Conservation (phyloP, 1,139 yeast species). For the Suhomyces choctaworum region DNA sequence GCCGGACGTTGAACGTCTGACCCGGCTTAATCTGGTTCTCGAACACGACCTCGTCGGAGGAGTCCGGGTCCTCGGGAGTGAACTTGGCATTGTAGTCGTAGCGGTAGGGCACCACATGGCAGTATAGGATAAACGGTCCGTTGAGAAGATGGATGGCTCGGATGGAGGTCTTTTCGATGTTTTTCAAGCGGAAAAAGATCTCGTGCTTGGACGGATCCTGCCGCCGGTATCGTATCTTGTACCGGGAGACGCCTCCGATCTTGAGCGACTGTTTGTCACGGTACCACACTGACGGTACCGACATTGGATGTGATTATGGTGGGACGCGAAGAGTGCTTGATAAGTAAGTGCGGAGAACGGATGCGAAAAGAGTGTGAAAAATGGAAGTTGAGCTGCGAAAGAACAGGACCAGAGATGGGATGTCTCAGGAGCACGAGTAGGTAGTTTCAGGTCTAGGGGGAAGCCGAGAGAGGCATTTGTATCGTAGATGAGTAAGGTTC, state of each 20-base stretch:
- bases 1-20: constrained; percentile 51
- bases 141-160: constrained; percentile 56
- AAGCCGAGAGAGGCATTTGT: no score
- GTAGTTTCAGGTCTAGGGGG: no score
- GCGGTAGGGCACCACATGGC: constrained; percentile 57
- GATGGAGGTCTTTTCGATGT: constrained; percentile 49
- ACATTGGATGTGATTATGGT: no score
- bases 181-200: constrained; percentile 47
- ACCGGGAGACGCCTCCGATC: constrained; percentile 44
- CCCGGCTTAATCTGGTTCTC: constrained; percentile 61
- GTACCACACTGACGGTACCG: constrained; percentile 35
- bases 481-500: no score
- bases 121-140: constrained; percentile 62
- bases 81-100: constrained; percentile 38
- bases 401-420: no score
- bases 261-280: constrained; percentile 37
- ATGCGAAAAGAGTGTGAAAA: not conserved
- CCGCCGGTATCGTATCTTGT: constrained; percentile 30
- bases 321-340: not conserved
- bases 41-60: constrained; percentile 35
- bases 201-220: constrained; percentile 16
- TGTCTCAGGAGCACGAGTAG: no score
- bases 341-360: not conserved
- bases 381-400: no score
- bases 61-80: constrained; percentile 25